A percentile compares a stretch with the other conserved stretches of the same genome.
These are phyloP conservation scores for Cetraspora pellucida DNA, from an alignment of 192 early-diverging fungal species.

Conservation along the genomic window DNA sequence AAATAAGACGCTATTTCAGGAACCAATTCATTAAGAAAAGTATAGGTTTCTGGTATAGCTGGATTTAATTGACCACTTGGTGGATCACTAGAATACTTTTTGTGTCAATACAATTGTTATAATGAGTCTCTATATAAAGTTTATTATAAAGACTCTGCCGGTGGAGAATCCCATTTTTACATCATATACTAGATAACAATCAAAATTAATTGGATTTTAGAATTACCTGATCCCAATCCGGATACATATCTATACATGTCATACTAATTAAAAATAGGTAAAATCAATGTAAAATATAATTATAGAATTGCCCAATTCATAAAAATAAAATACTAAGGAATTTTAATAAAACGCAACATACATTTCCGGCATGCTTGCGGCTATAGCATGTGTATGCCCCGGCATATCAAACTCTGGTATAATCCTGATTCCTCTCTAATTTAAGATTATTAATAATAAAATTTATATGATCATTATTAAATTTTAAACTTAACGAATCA, in stretches of 20 bases:
- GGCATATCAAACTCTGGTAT: conserved; percentile 95
- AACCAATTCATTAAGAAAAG: conserved; percentile 65
- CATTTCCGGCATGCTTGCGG: conserved; percentile 34
- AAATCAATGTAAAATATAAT: no score
- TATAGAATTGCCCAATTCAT: no score
- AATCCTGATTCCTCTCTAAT: conserved; percentile 76
- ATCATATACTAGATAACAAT: no score
- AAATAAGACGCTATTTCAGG: conserved; percentile 69
- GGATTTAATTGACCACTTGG: conserved; percentile 85
- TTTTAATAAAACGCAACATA: neutral
- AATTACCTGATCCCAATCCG: conserved; percentile 43
- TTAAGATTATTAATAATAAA: neutral
- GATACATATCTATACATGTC: conserved; percentile 60
- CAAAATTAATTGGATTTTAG: no score
- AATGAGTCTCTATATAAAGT: conserved; percentile 39
- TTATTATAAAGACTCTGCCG: neutral
- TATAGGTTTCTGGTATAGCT: conserved; percentile 60
- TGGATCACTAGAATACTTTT: conserved; percentile 62
- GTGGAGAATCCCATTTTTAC: no score
- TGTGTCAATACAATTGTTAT: conserved; percentile 32
- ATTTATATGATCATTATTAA: neutral
- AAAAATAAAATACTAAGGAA: no score
- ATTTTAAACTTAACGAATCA: no score
- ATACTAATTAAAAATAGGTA: conserved; percentile 13
- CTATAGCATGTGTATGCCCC: conserved; percentile 66